phyloP scores from a whole-genome alignment of 225 moss, liverwort and hornwort genomes.

The Ulota crispa region DNA sequence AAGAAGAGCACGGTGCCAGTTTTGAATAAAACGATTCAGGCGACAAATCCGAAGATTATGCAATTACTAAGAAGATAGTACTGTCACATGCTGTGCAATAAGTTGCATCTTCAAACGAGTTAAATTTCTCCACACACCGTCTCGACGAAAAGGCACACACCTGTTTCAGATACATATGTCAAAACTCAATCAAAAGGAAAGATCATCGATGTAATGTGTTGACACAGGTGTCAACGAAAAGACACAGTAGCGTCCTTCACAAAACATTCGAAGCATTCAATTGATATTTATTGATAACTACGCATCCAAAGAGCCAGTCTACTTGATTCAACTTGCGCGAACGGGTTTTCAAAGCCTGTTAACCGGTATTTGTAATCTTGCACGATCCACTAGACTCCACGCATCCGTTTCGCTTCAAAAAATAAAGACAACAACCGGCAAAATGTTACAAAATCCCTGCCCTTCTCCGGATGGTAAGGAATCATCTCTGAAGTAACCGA shows the following conservation, averaged over 20 bases:
- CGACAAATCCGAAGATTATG: background rate
- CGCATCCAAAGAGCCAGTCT: background rate
- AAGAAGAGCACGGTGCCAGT: background rate
- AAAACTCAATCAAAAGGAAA: background rate
- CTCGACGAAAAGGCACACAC: too few species aligned
- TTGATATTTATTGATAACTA: background rate
- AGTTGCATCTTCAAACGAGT: background rate
- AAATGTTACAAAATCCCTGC: background rate
- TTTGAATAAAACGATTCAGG: background rate
- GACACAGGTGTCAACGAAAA: background rate
- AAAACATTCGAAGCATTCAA: too few species aligned
- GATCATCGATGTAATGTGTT: background rate
- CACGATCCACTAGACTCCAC: background rate
- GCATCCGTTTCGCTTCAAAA: too few species aligned
- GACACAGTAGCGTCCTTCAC: too few species aligned
- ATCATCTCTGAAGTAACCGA: background rate
- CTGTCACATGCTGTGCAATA: background rate
- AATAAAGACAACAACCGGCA: background rate
- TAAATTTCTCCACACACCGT: background rate
- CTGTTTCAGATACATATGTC: rapidly evolving
- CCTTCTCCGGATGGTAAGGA: background rate
- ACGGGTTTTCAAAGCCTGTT: background rate
- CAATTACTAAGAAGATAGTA: background rate
- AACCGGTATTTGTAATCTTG: background rate
- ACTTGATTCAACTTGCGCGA: background rate